A percentile compares a stretch with the other conserved stretches of the same genome.
Conservation (phyloP, 1,284 basidiomycete genomes). For the Kwoniella shivajii region DNA sequence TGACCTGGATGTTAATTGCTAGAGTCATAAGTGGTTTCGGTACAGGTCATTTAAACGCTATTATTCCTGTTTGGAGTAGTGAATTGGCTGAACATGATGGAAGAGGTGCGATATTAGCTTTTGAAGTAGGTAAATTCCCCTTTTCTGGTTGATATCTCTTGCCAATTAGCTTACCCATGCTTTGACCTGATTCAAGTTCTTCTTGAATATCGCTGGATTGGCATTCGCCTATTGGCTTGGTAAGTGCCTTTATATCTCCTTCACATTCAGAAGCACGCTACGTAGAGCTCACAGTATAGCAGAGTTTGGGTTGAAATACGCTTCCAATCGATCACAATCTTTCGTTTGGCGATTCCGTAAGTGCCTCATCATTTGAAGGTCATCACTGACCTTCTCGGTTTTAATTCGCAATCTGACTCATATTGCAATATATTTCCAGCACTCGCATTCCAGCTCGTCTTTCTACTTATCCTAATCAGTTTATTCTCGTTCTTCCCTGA, state of each 20-base stretch:
- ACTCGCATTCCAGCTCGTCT: conserved; percentile 29
- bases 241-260: conserved; percentile 9
- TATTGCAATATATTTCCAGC: conserved; percentile 16
- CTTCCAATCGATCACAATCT: conserved; percentile 11
- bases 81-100: conserved; percentile 38
- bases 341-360: conserved; percentile 26
- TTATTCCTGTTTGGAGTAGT: conserved; percentile 40
- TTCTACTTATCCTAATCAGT: conserved; percentile 24
- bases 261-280: no score
- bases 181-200: conserved; percentile 16
- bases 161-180: no score
- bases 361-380: background rate
- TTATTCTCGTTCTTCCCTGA: conserved; percentile 32
- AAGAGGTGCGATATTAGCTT: conserved; percentile 35
- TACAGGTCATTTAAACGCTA: conserved; percentile 37
- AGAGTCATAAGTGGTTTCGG: conserved; percentile 42
- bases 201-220: conserved; percentile 32
- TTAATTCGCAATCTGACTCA: conserved; percentile 27
- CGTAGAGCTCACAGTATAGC: no score
- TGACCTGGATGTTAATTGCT: conserved; percentile 25
- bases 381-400: background rate
- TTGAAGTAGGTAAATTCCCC: conserved; percentile 32
- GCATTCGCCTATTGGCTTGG: conserved; percentile 30
- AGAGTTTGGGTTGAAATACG: conserved; percentile 18
- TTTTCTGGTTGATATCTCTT: no score